Evolutionary conservation across 192 early-diverging fungal species (phyloP), one percentile per base, ranked within the genome.

Genomic region (Spinellus fusiger): DNA sequence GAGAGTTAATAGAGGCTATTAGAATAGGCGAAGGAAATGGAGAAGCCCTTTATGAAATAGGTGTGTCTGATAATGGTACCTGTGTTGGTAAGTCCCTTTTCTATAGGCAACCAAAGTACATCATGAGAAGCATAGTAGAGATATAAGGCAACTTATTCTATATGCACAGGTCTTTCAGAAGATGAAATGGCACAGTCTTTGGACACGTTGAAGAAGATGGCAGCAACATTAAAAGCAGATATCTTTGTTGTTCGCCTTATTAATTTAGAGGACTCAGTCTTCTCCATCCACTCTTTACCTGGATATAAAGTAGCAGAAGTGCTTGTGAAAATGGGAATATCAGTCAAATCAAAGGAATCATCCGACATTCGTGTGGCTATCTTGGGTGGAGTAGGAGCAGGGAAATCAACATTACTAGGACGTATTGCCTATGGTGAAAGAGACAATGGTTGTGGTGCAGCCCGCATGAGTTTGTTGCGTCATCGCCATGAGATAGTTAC

Each of bases 401-500:
- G 87, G 46, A 89, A 97, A 63, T 95, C 93, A 0, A 92, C 95
- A 9, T 70, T 97, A 12, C 71, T 97, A 8, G 91, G 90, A 3
- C 84, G 86, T 59, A 67, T 97, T 18, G 84, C 86, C 2, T 84
- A 97, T 71, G 84, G 84, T 20, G 87, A 92, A 28, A 72, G 77
- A 1, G 95, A 97, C 61, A 93, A 94, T 59, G 93, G 93, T 15
- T 74, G 82, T 27, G 95, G 95, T 35, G 87, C 88, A 61, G 83
- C 92, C 5, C 68, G 93, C 3, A 75, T 94, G 16, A 93, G 88
- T 72, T 70, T 94, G 31, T 80, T 95, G 50, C 84, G 93, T 20
- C 95, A 97, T 75, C 86, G 83, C 25, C 94, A 97, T 66, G 94
- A 97, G 64, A 78, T 97, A 25, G 92, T 91, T 73, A 79, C 86